These are phyloP conservation scores for Mycena belliarum DNA, from an alignment of 768 basidiomycete species.

Conservation along the genomic window DNA sequence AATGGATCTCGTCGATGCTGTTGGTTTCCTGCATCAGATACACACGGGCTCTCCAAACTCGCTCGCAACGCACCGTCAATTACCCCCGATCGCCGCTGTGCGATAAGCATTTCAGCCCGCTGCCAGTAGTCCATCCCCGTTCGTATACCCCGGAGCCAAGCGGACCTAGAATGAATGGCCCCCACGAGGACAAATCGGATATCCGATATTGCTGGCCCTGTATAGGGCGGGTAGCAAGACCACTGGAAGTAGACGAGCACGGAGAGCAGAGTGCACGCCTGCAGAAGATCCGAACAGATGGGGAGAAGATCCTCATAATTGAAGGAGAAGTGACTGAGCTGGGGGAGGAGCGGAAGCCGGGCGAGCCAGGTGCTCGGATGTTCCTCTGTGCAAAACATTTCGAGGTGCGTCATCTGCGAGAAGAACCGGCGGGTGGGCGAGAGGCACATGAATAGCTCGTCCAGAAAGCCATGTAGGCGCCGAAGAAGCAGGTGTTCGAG, in stretches of 20 bases:
- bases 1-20: no score
- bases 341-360: background rate
- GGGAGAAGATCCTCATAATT: background rate
- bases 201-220: background rate
- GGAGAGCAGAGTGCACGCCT: background rate
- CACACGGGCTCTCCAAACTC: no score
- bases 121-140: background rate
- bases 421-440: background rate
- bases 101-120: background rate
- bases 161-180: background rate
- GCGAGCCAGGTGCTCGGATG: background rate
- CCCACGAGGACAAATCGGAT: background rate
- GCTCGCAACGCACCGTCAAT: background rate
- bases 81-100: background rate
- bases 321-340: background rate
- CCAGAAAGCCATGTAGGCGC: no score
- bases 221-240: no score
- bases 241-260: background rate
- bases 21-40: no score
- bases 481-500: no score
- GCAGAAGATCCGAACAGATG: background rate
- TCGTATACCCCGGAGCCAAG: background rate
- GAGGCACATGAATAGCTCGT: no score
- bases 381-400: background rate
- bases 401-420: background rate